phyloP scores from a whole-genome alignment of 768 basidiomycete genomes.

The Strobilomyces echinocephalus region DNA sequence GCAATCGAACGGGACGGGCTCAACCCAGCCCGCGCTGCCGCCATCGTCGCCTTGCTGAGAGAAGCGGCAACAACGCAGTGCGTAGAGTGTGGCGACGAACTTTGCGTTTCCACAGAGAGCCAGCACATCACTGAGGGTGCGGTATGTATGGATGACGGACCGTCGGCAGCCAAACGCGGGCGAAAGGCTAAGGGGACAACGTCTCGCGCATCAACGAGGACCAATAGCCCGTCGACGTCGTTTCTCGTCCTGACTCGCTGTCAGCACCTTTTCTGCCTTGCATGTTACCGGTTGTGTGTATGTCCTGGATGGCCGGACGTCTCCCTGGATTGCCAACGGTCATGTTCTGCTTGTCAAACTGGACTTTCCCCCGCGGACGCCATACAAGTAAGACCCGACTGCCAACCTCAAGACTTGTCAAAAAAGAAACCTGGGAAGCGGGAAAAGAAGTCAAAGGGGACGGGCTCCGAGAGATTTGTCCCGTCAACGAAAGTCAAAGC shows the following conservation, averaged over 20 bases:
- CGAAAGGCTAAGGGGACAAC: slow-evolving; percentile 49
- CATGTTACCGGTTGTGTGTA: slow-evolving; percentile 78
- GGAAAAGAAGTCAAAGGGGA: slow-evolving; percentile 61
- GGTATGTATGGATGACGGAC: slow-evolving; percentile 46
- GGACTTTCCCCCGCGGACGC: slow-evolving; percentile 68
- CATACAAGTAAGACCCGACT: slow-evolving; percentile 72
- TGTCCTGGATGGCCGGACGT: slow-evolving; percentile 79
- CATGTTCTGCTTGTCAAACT: slow-evolving; percentile 76
- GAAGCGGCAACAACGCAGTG: slow-evolving; percentile 89
- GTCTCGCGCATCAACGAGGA: slow-evolving; percentile 70
- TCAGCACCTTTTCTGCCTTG: slow-evolving; percentile 87
- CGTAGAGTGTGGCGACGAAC: slow-evolving; percentile 78
- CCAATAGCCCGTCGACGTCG: slow-evolving; percentile 61
- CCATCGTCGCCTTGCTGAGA: slow-evolving; percentile 79
- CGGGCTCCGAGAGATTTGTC: slow-evolving; percentile 50
- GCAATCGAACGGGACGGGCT: slow-evolving; percentile 78
- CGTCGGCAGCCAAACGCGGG: slow-evolving; percentile 46
- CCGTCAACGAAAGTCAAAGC: slow-evolving; percentile 88
- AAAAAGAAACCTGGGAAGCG: slow-evolving; percentile 66
- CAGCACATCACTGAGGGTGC: slow-evolving; percentile 38
- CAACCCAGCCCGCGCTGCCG: slow-evolving; percentile 64
- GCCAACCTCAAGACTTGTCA: slow-evolving; percentile 34
- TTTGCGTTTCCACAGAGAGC: slow-evolving; percentile 48
- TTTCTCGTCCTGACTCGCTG: slow-evolving; percentile 83
- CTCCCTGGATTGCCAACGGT: slow-evolving; percentile 46